These are phyloP conservation scores for Lachnellula arida DNA, from an alignment of 2,329 filamentous ascomycete genomes.

Conservation along the genomic window DNA sequence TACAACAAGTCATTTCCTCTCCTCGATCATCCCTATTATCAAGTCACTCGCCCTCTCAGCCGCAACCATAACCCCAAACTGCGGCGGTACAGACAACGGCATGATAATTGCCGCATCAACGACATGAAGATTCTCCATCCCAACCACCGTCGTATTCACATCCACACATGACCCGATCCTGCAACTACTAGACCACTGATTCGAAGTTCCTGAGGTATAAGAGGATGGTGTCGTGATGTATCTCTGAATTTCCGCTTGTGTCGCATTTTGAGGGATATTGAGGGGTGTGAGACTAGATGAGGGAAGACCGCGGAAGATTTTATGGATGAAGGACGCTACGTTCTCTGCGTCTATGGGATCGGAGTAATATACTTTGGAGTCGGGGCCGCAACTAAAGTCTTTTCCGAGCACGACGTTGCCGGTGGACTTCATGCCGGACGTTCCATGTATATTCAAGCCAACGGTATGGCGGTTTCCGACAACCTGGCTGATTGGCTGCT, in stretches of 20 bases:
- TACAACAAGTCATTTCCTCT: too few species aligned
- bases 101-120: conserved; percentile 46
- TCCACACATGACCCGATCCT: conserved; percentile 48
- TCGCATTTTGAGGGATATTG: conserved; percentile 44
- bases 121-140: conserved; percentile 47
- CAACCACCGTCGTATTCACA: conserved; percentile 40
- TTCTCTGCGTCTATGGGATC: conserved; percentile 43
- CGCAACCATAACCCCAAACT: conserved; percentile 50
- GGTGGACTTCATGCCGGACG: conserved; percentile 46
- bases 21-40: conserved; percentile 33
- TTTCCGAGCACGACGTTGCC: conserved; percentile 43
- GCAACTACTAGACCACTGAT: conserved; percentile 51
- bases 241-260: conserved; percentile 42
- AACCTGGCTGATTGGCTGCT: too few species aligned
- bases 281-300: conserved; percentile 40
- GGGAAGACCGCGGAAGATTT: conserved; percentile 45
- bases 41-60: conserved; percentile 47
- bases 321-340: conserved; percentile 46
- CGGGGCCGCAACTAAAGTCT: conserved; percentile 40
- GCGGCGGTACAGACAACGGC: conserved; percentile 50
- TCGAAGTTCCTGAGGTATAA: conserved; percentile 46
- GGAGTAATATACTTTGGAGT: conserved; percentile 42
- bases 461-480: conserved; percentile 36
- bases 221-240: conserved; percentile 45
- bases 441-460: conserved; percentile 53